Evolutionary conservation across 768 basidiomycete species (phyloP).

Genomic region (Rickenella mellea): DNA sequence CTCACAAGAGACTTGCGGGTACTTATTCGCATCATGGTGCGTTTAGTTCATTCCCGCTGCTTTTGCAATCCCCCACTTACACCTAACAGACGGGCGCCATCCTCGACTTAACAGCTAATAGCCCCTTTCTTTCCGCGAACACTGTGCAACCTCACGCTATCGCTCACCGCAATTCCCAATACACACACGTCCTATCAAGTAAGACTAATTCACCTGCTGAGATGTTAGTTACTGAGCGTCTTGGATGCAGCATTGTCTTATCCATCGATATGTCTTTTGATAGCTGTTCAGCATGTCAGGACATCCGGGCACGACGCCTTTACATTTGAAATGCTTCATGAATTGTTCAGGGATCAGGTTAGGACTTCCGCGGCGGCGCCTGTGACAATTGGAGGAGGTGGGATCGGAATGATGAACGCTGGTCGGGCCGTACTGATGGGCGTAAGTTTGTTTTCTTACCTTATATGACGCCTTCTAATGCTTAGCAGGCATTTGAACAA

Average conservation of each 20-base stretch:
- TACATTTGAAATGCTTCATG: conserved; percentile 88
- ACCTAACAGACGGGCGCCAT: neutral
- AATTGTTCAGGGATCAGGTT: conserved; percentile 67
- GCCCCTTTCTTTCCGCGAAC: neutral
- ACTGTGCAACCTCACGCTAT: neutral
- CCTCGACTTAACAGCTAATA: neutral
- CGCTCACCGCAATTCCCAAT: neutral
- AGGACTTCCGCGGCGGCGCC: conserved; percentile 66
- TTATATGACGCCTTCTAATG: neutral
- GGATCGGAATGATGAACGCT: conserved; percentile 66
- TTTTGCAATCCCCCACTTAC: neutral
- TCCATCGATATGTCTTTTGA: conserved; percentile 71
- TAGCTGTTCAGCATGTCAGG: conserved; percentile 72
- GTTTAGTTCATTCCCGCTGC: conserved; percentile 13
- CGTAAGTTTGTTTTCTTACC: conserved; percentile 32
- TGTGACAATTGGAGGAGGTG: conserved; percentile 55
- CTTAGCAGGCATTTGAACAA: conserved; percentile 66
- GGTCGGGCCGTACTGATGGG: conserved; percentile 53
- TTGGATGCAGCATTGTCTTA: conserved; percentile 54
- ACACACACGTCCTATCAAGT: neutral
- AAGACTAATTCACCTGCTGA: neutral
- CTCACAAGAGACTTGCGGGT: conserved; percentile 51
- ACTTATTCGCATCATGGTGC: conserved; percentile 52
- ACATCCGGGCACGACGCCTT: conserved; percentile 70
- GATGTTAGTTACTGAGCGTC: neutral